Evolutionary conservation across 1,284 basidiomycete genomes (phyloP).

Genomic region (Rhodotorula sp.): DNA sequence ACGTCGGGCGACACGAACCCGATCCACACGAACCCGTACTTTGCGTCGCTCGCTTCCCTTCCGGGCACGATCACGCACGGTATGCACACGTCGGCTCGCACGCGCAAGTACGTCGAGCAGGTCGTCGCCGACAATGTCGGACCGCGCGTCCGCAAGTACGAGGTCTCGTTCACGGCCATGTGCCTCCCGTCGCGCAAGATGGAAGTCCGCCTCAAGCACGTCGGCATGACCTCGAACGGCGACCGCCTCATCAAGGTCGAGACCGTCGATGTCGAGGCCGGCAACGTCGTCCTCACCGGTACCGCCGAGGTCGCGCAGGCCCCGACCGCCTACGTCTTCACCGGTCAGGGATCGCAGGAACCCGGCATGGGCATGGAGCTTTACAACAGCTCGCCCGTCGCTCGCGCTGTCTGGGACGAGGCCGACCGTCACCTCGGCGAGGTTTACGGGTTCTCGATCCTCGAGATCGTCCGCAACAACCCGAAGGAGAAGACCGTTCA

Average conservation of each 20-base stretch:
- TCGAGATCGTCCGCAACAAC: conserved; percentile 95
- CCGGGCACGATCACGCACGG: conserved; percentile 98
- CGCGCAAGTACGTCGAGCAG: conserved; percentile 87
- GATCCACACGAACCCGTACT: conserved; percentile 96
- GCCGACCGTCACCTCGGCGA: conserved; percentile 90
- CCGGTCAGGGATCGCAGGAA: conserved; percentile 97
- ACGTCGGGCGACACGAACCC: conserved; percentile 93
- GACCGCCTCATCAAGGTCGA: conserved; percentile 90
- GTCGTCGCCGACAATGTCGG: conserved; percentile 90
- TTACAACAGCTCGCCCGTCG: conserved; percentile 87
- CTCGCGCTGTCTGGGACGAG: conserved; percentile 93
- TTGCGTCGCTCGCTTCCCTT: conserved; percentile 87
- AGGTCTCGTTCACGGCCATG: conserved; percentile 95
- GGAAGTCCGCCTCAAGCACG: conserved; percentile 82
- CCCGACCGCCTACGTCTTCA: conserved; percentile 94
- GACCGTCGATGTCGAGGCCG: conserved; percentile 72
- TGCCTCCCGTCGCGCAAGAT: conserved; percentile 90
- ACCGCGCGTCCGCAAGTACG: conserved; percentile 84
- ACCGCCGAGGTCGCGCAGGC: conserved; percentile 90
- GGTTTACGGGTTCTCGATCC: conserved; percentile 95
- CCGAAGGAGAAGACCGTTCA: conserved; percentile 97
- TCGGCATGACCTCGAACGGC: conserved; percentile 81
- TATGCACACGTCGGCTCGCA: conserved; percentile 94
- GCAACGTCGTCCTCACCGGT: conserved; percentile 89
- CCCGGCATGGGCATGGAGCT: conserved; percentile 99